A percentile compares a stretch with the other conserved stretches of the same genome.
phyloP scores from a whole-genome alignment of 2,329 filamentous ascomycete genomes.

The Aspergillus viridinutans region DNA sequence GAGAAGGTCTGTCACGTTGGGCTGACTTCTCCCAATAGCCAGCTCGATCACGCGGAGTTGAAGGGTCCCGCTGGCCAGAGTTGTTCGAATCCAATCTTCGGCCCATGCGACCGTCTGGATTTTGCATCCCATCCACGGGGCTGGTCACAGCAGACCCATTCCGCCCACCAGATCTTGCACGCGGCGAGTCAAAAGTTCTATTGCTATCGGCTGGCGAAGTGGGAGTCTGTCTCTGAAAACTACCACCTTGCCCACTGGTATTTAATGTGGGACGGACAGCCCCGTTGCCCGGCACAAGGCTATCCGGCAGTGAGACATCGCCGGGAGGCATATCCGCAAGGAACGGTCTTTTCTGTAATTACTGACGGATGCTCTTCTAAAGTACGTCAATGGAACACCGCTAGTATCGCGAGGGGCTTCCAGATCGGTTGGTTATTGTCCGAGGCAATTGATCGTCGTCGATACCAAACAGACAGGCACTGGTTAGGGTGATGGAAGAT shows the following conservation, averaged over 20 bases:
- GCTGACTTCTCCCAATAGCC: constrained; percentile 30
- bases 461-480: background rate
- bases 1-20: constrained; percentile 34
- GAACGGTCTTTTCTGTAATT: constrained; percentile 13
- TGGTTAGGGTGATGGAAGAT: background rate
- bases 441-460: background rate
- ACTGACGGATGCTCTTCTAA: background rate
- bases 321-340: constrained; percentile 38
- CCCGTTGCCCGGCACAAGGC: constrained; percentile 41
- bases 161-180: constrained; percentile 24
- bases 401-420: background rate
- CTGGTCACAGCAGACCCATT: constrained; percentile 17
- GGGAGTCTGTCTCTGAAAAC: constrained; percentile 36
- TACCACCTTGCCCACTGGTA: constrained; percentile 32
- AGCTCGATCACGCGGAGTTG: constrained; percentile 25
- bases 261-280: constrained; percentile 35
- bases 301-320: constrained; percentile 38
- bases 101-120: constrained; percentile 27
- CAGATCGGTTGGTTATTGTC: background rate
- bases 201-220: constrained; percentile 38
- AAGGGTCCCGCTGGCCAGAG: constrained; percentile 18
- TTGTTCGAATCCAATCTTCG: constrained; percentile 28
- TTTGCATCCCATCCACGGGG: constrained; percentile 22
- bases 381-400: too few species aligned
- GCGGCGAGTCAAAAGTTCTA: constrained; percentile 33